Conservation (phyloP, 169 alveolate species). For the Plasmodium coatneyi region DNA sequence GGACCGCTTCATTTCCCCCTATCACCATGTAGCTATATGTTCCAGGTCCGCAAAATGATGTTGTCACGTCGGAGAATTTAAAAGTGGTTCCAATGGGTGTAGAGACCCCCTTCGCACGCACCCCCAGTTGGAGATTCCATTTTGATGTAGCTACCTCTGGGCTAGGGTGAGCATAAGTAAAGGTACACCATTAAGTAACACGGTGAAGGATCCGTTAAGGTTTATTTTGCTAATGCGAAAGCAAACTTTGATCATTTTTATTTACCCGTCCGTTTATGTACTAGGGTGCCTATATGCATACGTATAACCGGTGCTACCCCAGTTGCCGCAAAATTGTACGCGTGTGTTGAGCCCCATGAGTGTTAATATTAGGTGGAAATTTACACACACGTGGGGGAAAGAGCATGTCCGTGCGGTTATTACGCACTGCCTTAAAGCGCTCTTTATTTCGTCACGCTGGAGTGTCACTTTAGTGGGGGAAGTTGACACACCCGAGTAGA, state of each 20-base stretch:
- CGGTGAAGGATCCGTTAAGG: background rate
- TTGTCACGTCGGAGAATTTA: background rate
- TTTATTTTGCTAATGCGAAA: background rate
- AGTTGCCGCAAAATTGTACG: background rate
- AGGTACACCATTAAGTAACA: background rate
- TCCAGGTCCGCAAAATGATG: background rate
- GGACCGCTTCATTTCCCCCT: background rate
- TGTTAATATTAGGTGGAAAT: background rate
- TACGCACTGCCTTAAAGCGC: background rate
- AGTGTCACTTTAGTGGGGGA: background rate
- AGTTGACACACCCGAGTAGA: background rate
- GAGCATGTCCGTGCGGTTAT: background rate
- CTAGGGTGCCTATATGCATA: background rate
- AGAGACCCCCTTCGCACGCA: background rate
- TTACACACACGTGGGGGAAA: background rate
- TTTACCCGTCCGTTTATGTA: background rate
- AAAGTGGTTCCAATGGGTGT: background rate
- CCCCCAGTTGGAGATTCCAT: background rate
- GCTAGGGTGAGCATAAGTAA: background rate
- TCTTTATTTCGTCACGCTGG: background rate
- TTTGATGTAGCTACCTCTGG: background rate
- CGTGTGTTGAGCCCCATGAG: background rate
- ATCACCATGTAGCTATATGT: background rate
- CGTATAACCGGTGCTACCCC: background rate
- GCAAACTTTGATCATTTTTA: background rate